Base-by-base conservation (phyloP, 441 rosid species). In the Adansonia rubrostipa region DNA sequence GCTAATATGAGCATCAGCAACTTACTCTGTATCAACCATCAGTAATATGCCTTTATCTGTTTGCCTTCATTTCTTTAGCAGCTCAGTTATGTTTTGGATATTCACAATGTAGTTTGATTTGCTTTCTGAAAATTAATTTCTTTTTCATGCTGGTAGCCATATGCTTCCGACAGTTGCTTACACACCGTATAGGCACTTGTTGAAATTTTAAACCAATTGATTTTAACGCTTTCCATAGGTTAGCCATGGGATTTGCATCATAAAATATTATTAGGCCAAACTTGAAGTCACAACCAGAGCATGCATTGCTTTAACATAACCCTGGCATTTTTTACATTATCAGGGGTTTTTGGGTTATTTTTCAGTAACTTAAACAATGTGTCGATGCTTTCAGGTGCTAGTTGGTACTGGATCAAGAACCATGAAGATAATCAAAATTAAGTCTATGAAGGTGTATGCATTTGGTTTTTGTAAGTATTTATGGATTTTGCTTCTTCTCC, bases 371-470 rank as follows among this genome's bases (percentile, higher is more conserved):
- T 28, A 28, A 28, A 0, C 47, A 9, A 63, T 72, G 74, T 81
- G 11, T 40, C 24, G 62, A 3, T 84, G 57, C 60, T 82, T 81
- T 77, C 90, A 93, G 98, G 92, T 96, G 75, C 99, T 96, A 86
- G 97, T 93, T 78, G 99, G 97, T 82, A 96, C 93, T 86, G 99
- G 99, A 73, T 93, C 95, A 51, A 87, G 89, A 89, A 92, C 92
- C 64, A 89, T 92, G 93, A 90, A 82, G 84, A 86, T 96, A 85
- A 81, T 96, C 83, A 92, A 79, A 89, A 84, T 93, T 75, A 96
- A 93, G 73, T 90, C 98, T 77, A 80, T 93, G 62, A 92, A 92
- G 86, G 82, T 95, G 70, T 93, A 93, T 89, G 97, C 97, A 14
- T 93, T 90, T 86, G 99, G 97, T 74, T 93, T 96, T 80, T 93